These are phyloP conservation scores for Hygrocybe punicea DNA, from an alignment of 768 basidiomycete species.

Conservation along the genomic window DNA sequence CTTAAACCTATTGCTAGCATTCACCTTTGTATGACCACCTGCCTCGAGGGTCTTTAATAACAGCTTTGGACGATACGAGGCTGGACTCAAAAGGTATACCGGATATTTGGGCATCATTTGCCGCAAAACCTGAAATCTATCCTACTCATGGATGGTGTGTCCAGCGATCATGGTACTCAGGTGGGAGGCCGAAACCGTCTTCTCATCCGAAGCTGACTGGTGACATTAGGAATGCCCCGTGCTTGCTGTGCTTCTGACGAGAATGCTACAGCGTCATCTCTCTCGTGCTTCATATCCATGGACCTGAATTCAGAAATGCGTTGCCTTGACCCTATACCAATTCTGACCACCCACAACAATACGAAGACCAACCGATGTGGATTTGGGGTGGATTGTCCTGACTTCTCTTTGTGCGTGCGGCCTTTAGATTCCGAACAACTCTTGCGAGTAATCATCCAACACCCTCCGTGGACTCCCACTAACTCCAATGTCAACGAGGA, in stretches of 20 bases:
- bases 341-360: conserved; percentile 40
- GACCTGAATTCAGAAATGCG: conserved; percentile 32
- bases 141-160: conserved; percentile 60
- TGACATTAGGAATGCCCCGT: conserved; percentile 19
- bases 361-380: conserved; percentile 38
- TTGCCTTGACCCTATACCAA: conserved; percentile 55
- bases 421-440: conserved; percentile 51
- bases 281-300: conserved; percentile 47
- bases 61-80: conserved; percentile 58
- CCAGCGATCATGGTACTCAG: conserved; percentile 24
- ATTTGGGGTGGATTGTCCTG: conserved; percentile 34
- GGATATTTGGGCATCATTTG: conserved; percentile 48
- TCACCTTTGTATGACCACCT: conserved; percentile 63
- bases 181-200: conserved; percentile 18
- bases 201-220: conserved; percentile 6
- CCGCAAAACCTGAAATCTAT: conserved; percentile 26
- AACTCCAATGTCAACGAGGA: conserved; percentile 21
- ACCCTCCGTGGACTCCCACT: conserved; percentile 6
- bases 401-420: conserved; percentile 44
- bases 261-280: conserved; percentile 7
- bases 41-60: conserved; percentile 55
- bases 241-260: conserved; percentile 25
- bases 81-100: conserved; percentile 31
- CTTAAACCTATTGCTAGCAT: conserved; percentile 34
- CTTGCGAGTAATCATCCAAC: conserved; percentile 50